Evolutionary conservation across 2,329 filamentous ascomycete species (phyloP).

Genomic region (Parasarocladium wereldwijsianum): DNA sequence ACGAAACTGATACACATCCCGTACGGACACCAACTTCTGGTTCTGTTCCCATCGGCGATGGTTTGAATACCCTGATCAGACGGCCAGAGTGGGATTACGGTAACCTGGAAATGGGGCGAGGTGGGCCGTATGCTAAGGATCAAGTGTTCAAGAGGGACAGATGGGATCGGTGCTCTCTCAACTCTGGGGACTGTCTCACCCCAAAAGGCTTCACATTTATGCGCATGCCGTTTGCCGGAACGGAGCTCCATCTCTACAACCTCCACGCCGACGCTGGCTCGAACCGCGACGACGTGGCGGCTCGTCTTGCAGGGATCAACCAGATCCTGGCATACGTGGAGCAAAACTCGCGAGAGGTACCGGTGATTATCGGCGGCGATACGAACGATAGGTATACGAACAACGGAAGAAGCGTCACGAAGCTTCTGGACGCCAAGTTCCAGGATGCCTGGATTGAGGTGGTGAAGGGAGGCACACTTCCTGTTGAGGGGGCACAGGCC

Average conservation of each 20-base stretch:
- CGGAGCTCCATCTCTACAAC: conserved; percentile 51
- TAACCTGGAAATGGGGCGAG: too few species aligned
- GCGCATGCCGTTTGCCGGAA: conserved; percentile 36
- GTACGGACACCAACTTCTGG: conserved; percentile 50
- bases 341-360: conserved; percentile 39
- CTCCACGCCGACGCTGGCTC: conserved; percentile 49
- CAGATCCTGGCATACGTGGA: conserved; percentile 45
- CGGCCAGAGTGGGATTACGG: conserved; percentile 43
- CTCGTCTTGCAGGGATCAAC: conserved; percentile 42
- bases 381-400: conserved; percentile 49
- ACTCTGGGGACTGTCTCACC: conserved; percentile 48
- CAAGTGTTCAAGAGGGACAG: conserved; percentile 37
- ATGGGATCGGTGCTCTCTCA: conserved; percentile 43
- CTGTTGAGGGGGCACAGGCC: conserved; percentile 20
- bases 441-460: conserved; percentile 46
- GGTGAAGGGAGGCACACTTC: conserved; percentile 28
- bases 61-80: conserved; percentile 49
- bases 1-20: conserved; percentile 42
- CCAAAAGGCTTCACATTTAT: conserved; percentile 59
- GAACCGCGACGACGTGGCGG: conserved; percentile 33
- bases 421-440: conserved; percentile 33
- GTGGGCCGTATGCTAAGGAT: too few species aligned
- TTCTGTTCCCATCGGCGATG: conserved; percentile 47
- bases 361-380: conserved; percentile 50
- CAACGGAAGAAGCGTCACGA: conserved; percentile 29